Percentiles rank a stretch among this genome's conserved stretches.
Evolutionary conservation across 2,329 filamentous ascomycete species (phyloP).

Genomic region (Colletotrichum sp.): DNA sequence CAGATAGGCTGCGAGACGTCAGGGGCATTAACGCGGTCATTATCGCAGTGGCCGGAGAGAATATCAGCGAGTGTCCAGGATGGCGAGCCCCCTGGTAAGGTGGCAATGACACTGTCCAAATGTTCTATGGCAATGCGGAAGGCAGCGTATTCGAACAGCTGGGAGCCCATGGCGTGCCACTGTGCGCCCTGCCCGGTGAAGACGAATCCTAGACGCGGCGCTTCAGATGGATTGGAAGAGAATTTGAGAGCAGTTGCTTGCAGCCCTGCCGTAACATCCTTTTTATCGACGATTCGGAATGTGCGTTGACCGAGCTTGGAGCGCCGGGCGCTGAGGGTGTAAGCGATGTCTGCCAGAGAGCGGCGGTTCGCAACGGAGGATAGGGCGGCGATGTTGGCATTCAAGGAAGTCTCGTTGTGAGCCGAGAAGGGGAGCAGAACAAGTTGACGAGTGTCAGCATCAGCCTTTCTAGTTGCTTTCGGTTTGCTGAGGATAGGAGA

Average conservation of each 20-base stretch:
- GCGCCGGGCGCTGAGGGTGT: neutral
- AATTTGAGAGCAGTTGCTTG: neutral
- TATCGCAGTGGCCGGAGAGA: neutral
- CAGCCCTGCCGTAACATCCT: neutral
- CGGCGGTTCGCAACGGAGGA: neutral
- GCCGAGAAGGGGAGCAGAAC: conserved; percentile 28
- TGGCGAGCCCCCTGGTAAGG: fast-evolving
- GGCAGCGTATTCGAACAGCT: neutral
- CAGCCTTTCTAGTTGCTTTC: neutral
- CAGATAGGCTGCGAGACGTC: conserved; percentile 31
- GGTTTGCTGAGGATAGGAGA: neutral
- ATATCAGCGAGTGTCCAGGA: neutral
- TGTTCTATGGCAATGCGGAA: fast-evolving
- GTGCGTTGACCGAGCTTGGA: neutral
- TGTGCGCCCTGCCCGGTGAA: neutral
- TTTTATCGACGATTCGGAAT: neutral
- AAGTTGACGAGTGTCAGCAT: conserved; percentile 19
- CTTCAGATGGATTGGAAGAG: neutral
- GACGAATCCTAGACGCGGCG: neutral
- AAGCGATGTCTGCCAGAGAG: neutral
- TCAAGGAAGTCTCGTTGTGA: conserved; percentile 22
- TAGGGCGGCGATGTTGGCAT: conserved; percentile 19
- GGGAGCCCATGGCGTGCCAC: neutral
- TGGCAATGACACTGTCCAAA: fast-evolving
- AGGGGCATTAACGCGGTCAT: fast-evolving